Base-by-base conservation (phyloP, 2,329 filamentous ascomycete species). In the Colletotrichum sp. region DNA sequence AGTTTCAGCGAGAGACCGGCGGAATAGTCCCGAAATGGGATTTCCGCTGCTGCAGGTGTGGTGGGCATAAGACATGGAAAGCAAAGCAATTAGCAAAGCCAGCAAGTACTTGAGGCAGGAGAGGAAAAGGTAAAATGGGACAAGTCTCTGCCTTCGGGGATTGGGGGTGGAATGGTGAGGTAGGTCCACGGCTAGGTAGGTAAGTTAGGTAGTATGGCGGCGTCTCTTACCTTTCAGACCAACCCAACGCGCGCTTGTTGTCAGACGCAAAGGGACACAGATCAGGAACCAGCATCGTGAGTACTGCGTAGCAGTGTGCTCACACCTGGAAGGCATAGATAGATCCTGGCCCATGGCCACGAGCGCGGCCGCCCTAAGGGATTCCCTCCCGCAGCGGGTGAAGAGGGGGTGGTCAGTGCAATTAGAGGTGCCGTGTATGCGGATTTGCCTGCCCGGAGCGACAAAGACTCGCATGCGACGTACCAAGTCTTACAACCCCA, bases 361-460 rank as follows among this genome's bases (percentile, higher is more conserved):
- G 15, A 18, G 26, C 18, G 30, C 49, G 49, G 28, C 34, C 30
- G 12, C 26, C 26, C 59, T 62, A n/a, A 44, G 55, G 57, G 57
- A 60, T 65, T 62, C 39, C 69, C 59, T 72, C 69, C 63, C 70
- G 64, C 64, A 60, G 70, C 44, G 57, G 64, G 28, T 49, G 28
- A 59, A 36, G 24, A 49, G 49, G 57, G 59, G 64, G 73, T 76
- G 73, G 70, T 69, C 64, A 73, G 65, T 76, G 73, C 70, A 9
- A 21, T 24, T 32, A 10, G 28, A 24, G 36, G 32, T 62, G 64
- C 73, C 70, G 73, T 52, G 24, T 73, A 65, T 59, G 64, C 70
- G 59, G 57, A 68, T 64, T 74, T 73, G 73, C 70, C 70, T 69
- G 70, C 74, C 70, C 70, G 30, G 70, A 73, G 28, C 62, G 39